Evolutionary conservation across 768 basidiomycete species (phyloP), one percentile per base, ranked within the genome.

Genomic region (Lactarius sp.): DNA sequence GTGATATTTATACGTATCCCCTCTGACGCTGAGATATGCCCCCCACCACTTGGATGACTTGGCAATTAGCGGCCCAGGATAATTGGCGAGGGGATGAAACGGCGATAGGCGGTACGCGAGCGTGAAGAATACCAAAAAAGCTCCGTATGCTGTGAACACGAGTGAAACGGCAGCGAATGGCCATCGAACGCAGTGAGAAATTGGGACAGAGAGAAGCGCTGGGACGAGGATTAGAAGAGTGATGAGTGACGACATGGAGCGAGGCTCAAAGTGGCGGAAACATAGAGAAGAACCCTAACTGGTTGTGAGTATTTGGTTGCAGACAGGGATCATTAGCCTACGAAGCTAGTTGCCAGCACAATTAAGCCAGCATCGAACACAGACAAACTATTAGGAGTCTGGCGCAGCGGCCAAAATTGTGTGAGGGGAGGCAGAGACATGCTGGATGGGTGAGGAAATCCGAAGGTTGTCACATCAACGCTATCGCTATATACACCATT

Each of bases 51-150:
- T 79, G 9, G 78, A 75, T 27, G 81, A 36, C 56, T 74, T 81
- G 70, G 73, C 74, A 5, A 79, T 56, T 0, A 77, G 10, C 1
- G 83, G 84, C 16, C 82, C 83, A 27, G 82, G 82, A 66, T 79
- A 82, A 51, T 72, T 69, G 16, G 80, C 78, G 5, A 84, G 73
- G 5, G 83, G 81, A 69, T 85, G 83, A 71, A 78, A 78, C 2
- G 82, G 81, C 6, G 82, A 83, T 8, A 83, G 61, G 22, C 82
- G 79, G 69, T 84, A 83, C 12, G 64, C 37, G 20, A 71, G 53
- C 5, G 69, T 70, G 59, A 62, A 61, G 12, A 55, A 22, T 34
- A 53, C 12, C 34, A 65, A 34, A 8, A n/a, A 20, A 20, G 20
- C 9, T 3, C 8, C 20, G 12, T 65, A 65, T 14, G 51, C 4